Evolutionary conservation across 2,329 filamentous ascomycete genomes (phyloP).

Genomic region (Metarhizium robertsii): DNA sequence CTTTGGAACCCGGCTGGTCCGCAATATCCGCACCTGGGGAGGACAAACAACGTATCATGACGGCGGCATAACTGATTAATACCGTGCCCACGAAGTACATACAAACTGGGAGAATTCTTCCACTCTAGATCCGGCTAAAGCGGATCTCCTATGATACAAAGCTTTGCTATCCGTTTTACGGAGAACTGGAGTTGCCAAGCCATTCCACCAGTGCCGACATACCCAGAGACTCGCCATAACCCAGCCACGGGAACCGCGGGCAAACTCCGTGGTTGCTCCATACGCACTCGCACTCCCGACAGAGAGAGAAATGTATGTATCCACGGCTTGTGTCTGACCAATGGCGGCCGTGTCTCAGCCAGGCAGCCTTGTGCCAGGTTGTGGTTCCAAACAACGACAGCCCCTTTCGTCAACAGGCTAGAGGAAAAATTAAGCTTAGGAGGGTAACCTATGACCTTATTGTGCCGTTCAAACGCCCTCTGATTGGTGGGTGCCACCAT

Average conservation of each 20-base stretch:
- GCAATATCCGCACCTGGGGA: background rate
- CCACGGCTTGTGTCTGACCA: background rate
- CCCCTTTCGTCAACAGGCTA: conserved; percentile 6
- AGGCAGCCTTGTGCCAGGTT: background rate
- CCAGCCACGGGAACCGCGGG: background rate
- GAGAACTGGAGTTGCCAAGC: background rate
- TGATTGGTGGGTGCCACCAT: background rate
- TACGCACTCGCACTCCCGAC: background rate
- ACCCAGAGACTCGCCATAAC: background rate
- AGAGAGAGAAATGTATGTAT: background rate
- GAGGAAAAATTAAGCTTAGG: conserved; percentile 11
- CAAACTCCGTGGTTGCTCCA: background rate
- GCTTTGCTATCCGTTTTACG: background rate
- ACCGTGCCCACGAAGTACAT: background rate
- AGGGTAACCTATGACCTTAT: conserved; percentile 5
- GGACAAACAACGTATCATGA: background rate
- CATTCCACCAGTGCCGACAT: background rate
- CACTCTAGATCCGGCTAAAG: background rate
- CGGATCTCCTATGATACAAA: conserved; percentile 1
- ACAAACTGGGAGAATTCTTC: background rate
- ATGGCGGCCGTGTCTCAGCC: background rate
- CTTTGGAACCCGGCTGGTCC: background rate
- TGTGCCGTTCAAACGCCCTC: background rate
- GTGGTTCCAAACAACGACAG: background rate
- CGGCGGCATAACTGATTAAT: background rate